These are phyloP conservation scores for Sphaerosporella brunnea DNA, from an alignment of 495 filamentous ascomycete genomes.

Conservation along the genomic window DNA sequence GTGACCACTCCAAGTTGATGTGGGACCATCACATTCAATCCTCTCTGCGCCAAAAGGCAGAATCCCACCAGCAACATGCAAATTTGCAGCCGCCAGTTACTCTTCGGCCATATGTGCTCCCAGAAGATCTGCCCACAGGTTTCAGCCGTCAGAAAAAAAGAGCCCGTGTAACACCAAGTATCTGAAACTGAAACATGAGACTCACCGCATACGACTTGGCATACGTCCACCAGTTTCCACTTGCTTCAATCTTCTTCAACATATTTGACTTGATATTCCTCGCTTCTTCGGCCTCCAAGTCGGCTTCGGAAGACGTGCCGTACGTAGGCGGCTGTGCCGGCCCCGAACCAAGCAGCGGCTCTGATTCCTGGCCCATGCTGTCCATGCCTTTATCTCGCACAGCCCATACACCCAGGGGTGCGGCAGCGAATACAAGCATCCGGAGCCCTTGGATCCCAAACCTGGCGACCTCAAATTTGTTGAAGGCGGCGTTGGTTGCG, in stretches of 20 bases:
- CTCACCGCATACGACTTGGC: conserved; percentile 42
- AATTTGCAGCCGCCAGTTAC: conserved; percentile 37
- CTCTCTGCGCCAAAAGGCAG: conserved; percentile 44
- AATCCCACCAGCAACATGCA: conserved; percentile 38
- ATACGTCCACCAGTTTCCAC: conserved; percentile 48
- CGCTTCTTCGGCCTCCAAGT: conserved; percentile 25
- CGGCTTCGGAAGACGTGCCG: conserved; percentile 15
- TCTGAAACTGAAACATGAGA: no score
- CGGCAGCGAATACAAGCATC: conserved; percentile 21
- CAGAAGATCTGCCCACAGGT: conserved; percentile 42
- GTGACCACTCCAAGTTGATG: conserved; percentile 47
- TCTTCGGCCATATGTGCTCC: conserved; percentile 47
- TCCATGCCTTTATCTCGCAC: conserved; percentile 12
- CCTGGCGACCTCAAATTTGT: conserved; percentile 11
- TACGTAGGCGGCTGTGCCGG: conserved; percentile 10
- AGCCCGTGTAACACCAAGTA: no score
- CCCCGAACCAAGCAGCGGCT: conserved; percentile 14
- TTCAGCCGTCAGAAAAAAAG: conserved; percentile 1
- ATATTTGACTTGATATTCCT: conserved; percentile 35
- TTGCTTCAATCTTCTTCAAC: conserved; percentile 39
- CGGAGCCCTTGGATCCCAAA: conserved; percentile 21
- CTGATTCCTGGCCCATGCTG: conserved; percentile 25
- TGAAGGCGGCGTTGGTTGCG: conserved; percentile 1
- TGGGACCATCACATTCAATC: conserved; percentile 46
- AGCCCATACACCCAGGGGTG: conserved; percentile 22